Evolutionary conservation across 805 yeast species (phyloP).

Genomic region (Cyberlindnera veronae): DNA sequence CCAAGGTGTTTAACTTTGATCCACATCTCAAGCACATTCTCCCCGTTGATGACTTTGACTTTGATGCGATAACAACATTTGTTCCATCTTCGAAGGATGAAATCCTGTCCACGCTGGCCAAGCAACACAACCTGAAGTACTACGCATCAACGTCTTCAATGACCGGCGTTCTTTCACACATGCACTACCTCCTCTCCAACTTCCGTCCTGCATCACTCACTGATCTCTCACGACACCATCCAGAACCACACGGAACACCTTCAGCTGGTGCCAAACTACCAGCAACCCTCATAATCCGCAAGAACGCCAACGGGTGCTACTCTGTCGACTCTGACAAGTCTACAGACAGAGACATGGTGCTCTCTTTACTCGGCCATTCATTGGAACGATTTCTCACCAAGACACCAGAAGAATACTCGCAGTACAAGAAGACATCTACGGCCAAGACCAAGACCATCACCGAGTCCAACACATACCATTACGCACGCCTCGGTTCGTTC

Average conservation of each 20-base stretch:
- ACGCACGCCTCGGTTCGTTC: slow-evolving; percentile 64
- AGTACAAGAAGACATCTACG: slow-evolving; percentile 23
- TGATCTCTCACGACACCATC: slow-evolving; percentile 43
- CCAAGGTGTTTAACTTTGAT: slow-evolving; percentile 67
- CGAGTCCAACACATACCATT: slow-evolving; percentile 55
- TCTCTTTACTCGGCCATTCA: slow-evolving; percentile 74
- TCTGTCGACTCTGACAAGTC: slow-evolving; percentile 73
- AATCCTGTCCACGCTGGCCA: slow-evolving; percentile 46
- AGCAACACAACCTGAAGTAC: slow-evolving; percentile 33
- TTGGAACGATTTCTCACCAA: slow-evolving; percentile 74
- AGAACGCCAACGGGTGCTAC: slow-evolving; percentile 33
- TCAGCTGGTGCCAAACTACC: slow-evolving; percentile 49
- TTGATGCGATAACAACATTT: slow-evolving; percentile 51
- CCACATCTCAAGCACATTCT: slow-evolving; percentile 57
- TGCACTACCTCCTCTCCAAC: slow-evolving; percentile 69
- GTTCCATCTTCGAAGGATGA: slow-evolving; percentile 67
- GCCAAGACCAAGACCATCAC: slow-evolving; percentile 14
- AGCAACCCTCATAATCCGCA: slow-evolving; percentile 54
- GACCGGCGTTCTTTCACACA: slow-evolving; percentile 70
- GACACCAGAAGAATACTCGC: slow-evolving; percentile 47
- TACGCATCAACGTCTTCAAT: slow-evolving; percentile 85
- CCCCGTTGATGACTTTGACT: slow-evolving; percentile 63
- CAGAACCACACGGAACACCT: slow-evolving; percentile 32
- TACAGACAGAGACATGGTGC: slow-evolving; percentile 59
- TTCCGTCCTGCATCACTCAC: slow-evolving; percentile 49